phyloP scores from a whole-genome alignment of 768 basidiomycete species.

The Phanerochaete carnosa region DNA sequence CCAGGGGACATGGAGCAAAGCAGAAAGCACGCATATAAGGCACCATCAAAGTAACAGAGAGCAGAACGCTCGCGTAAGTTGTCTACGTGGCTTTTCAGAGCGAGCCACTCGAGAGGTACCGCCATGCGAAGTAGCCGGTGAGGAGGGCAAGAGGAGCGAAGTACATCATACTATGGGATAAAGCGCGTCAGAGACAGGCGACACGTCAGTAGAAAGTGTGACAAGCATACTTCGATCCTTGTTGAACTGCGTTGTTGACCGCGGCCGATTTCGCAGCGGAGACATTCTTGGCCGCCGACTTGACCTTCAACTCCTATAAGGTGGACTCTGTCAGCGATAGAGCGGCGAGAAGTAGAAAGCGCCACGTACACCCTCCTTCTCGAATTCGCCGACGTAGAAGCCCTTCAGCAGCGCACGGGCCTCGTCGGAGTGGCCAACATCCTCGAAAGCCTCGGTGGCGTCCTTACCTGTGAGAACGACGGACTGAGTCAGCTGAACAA shows the following conservation, averaged over 20 bases:
- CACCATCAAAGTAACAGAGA: neutral
- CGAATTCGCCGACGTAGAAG: slow-evolving; percentile 82
- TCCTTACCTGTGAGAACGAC: slow-evolving; percentile 64
- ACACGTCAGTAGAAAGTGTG: slow-evolving; percentile 9
- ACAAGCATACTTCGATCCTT: slow-evolving; percentile 60
- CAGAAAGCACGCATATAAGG: neutral
- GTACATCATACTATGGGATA: slow-evolving; percentile 65
- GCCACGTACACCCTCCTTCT: slow-evolving; percentile 57
- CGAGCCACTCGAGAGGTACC: slow-evolving; percentile 57
- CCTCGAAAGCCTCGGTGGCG: slow-evolving; percentile 98
- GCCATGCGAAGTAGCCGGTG: slow-evolving; percentile 86
- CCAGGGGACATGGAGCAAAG: neutral
- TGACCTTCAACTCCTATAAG: slow-evolving; percentile 47
- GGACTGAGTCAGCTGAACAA: neutral
- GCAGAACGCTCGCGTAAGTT: neutral
- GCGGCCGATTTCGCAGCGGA: too few species aligned
- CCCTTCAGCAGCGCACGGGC: slow-evolving; percentile 80
- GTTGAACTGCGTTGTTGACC: slow-evolving; percentile 50
- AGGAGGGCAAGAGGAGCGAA: slow-evolving; percentile 76
- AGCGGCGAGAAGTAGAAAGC: neutral
- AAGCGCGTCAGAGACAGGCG: slow-evolving; percentile 2
- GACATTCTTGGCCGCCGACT: slow-evolving; percentile 45
- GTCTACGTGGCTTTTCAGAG: slow-evolving; percentile 22
- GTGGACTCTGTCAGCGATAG: neutral
- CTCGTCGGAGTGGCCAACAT: slow-evolving; percentile 99